A percentile compares a stretch with the other conserved stretches of the same genome.
phyloP scores from a whole-genome alignment of 371 early-diverging fungal species.

The Dentiscutata heterogama region DNA sequence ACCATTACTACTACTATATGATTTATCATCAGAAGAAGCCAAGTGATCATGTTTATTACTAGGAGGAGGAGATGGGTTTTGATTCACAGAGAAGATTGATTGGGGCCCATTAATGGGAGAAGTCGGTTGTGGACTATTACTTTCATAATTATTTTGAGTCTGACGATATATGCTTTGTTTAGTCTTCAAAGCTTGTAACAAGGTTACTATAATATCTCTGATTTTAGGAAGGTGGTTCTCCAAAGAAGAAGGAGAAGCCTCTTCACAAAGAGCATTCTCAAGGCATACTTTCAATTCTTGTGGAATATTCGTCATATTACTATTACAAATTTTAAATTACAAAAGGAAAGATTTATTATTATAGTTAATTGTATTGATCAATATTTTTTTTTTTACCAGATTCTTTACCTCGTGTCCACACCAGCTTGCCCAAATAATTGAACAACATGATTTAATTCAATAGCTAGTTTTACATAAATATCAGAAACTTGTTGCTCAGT shows the following conservation, averaged over 20 bases:
- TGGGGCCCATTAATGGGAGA: neutral
- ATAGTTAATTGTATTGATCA: neutral
- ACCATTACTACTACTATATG: constrained; percentile 43
- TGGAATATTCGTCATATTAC: constrained; percentile 64
- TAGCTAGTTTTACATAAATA: constrained; percentile 64
- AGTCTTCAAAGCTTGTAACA: constrained; percentile 64
- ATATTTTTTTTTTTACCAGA: neutral
- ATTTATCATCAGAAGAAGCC: neutral
- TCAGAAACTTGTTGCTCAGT: constrained; percentile 60
- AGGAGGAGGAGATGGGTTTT: neutral
- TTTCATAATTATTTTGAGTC: neutral
- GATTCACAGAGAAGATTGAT: too few relatives aligned
- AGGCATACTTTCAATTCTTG: constrained; percentile 61
- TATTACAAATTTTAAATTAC: constrained; percentile 44
- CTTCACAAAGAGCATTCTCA: constrained; percentile 58
- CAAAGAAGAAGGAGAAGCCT: constrained; percentile 60
- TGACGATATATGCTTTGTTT: constrained; percentile 63
- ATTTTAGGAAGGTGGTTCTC: constrained; percentile 67
- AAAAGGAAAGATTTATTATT: neutral
- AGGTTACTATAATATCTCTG: constrained; percentile 62
- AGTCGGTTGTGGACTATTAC: neutral
- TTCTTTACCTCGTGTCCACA: constrained; percentile 61
- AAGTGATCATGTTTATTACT: neutral
- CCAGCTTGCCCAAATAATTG: constrained; percentile 60
- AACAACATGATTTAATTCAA: constrained; percentile 59